Evolutionary conservation across 2,329 filamentous ascomycete genomes (phyloP).

Genomic region (Chrysoporthe austroafricana): DNA sequence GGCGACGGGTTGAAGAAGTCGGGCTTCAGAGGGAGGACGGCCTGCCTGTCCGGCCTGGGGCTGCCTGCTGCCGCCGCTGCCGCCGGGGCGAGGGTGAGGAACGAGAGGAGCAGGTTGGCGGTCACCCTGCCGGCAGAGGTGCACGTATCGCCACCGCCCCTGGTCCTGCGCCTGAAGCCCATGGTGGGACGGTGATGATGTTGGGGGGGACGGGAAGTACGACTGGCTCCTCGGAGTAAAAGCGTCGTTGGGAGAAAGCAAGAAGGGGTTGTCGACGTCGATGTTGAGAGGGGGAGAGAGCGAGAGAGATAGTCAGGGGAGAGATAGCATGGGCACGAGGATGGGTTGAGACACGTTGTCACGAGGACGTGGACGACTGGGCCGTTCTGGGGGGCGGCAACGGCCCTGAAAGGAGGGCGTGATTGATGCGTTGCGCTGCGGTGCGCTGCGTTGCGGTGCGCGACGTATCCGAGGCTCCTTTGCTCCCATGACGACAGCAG

Average conservation of each 20-base stretch:
- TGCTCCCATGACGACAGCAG: no score
- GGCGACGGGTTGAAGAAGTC: conserved; percentile 41
- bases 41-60: conserved; percentile 42
- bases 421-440: neutral
- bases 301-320: neutral
- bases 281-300: neutral
- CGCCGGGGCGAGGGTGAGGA: conserved; percentile 62
- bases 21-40: conserved; percentile 48
- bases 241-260: neutral
- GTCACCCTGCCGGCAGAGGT: conserved; percentile 66
- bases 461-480: no score
- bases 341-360: neutral
- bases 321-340: neutral
- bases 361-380: neutral
- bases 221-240: neutral
- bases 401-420: neutral
- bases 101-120: conserved; percentile 65
- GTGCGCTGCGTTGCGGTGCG: neutral
- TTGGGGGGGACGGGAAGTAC: neutral
- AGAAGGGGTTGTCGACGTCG: neutral
- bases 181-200: conserved; percentile 29
- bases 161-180: conserved; percentile 35
- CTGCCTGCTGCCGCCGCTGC: conserved; percentile 38
- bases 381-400: neutral
- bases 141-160: conserved; percentile 41